A percentile compares a stretch with the other conserved stretches of the same genome.
These are phyloP conservation scores for Nannizziopsis arthrosporioides DNA, from an alignment of 2,329 filamentous ascomycete species.

Conservation along the genomic window DNA sequence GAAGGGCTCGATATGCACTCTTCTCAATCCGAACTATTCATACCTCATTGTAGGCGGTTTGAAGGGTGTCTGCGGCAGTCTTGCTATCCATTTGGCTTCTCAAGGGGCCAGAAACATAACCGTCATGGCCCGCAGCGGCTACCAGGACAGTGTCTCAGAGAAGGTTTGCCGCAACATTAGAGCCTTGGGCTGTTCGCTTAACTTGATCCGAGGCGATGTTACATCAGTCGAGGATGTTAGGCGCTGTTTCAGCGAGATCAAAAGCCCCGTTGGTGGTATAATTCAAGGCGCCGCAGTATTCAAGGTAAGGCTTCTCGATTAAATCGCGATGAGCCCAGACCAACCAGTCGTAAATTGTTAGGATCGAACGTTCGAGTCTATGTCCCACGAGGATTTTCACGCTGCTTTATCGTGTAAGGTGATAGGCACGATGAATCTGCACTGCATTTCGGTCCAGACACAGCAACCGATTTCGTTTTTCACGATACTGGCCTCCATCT, in stretches of 20 bases:
- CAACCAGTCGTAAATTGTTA: no score
- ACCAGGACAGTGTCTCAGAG: slow-evolving; percentile 10
- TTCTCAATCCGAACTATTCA: no score
- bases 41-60: slow-evolving; percentile 10
- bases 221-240: slow-evolving; percentile 5
- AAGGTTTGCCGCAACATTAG: not conserved
- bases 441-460: slow-evolving; percentile 5
- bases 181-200: slow-evolving; percentile 13
- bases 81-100: slow-evolving; percentile 7
- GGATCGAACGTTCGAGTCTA: no score
- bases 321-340: no score
- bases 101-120: slow-evolving; percentile 22
- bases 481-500: slow-evolving; percentile 26
- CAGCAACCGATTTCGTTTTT: slow-evolving; percentile 22
- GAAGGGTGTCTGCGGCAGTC: slow-evolving; percentile 1
- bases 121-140: slow-evolving; percentile 21
- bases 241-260: not conserved
- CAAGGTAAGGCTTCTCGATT: slow-evolving; percentile 1
- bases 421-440: no score
- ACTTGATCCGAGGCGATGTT: slow-evolving; percentile 14
- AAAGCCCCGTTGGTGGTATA: slow-evolving; percentile 9
- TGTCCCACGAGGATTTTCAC: no score
- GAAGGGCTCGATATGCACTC: no score
- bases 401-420: no score
- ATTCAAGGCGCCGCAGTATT: slow-evolving; percentile 13